A percentile compares a stretch with the other conserved stretches of the same genome.
Conservation (phyloP, 2,329 filamentous ascomycete species). For the Penicillium corylophilum region DNA sequence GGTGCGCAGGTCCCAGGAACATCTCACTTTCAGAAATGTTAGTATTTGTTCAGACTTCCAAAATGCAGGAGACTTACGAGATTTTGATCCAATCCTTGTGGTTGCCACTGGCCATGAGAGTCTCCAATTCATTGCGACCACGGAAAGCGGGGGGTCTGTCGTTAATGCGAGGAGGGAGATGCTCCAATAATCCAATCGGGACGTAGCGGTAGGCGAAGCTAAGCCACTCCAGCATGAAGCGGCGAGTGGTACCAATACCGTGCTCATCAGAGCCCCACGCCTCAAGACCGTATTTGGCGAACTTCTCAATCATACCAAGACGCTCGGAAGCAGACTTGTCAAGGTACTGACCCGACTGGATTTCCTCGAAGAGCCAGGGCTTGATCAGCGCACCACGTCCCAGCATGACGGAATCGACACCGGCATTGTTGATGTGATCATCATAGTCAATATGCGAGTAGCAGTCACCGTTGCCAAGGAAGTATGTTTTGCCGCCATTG, state of each 20-base stretch:
- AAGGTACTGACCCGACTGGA: constrained; percentile 84
- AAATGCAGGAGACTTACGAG: constrained; percentile 59
- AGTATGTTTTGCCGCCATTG: constrained; percentile 73
- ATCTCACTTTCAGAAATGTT: constrained; percentile 67
- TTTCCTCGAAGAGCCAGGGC: constrained; percentile 98
- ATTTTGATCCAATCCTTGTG: constrained; percentile 99
- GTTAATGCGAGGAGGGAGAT: constrained; percentile 83
- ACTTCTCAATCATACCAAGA: constrained; percentile 81
- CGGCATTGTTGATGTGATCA: constrained; percentile 70
- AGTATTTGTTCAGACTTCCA: constrained; percentile 14
- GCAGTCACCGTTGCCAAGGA: constrained; percentile 94
- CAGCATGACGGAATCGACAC: constrained; percentile 94
- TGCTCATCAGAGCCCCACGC: constrained; percentile 96
- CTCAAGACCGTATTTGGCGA: constrained; percentile 84
- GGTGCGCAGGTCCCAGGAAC: constrained; percentile 89
- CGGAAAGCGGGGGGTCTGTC: constrained; percentile 82
- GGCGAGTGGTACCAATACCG: constrained; percentile 82
- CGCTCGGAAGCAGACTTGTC: constrained; percentile 92
- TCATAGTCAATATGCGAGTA: constrained; percentile 90
- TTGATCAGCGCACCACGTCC: constrained; percentile 95
- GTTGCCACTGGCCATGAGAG: constrained; percentile 83
- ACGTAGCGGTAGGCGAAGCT: constrained; percentile 93
- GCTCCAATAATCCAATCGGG: constrained; percentile 81
- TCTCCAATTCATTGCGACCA: constrained; percentile 88
- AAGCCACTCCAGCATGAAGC: constrained; percentile 93